These are phyloP conservation scores for Wickerhamiella kurtzmanii DNA, from an alignment of 805 yeast species.

Conservation along the genomic window DNA sequence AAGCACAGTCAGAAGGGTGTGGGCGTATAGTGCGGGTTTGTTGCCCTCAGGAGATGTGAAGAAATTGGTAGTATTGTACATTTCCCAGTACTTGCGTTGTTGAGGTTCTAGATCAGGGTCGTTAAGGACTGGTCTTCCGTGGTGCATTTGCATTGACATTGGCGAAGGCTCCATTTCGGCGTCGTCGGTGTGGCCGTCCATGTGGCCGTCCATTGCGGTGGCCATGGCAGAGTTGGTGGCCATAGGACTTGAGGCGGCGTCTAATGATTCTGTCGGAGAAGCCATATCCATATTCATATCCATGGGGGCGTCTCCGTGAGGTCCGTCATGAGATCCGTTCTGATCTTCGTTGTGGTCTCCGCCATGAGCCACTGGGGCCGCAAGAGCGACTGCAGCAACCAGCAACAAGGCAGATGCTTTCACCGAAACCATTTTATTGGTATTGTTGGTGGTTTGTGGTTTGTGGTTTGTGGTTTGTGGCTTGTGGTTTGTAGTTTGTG, in stretches of 20 bases:
- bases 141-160: conserved; percentile 16
- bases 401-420: neutral
- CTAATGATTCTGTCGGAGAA: neutral
- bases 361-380: neutral
- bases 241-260: neutral
- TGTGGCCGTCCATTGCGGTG: neutral
- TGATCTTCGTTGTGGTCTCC: neutral
- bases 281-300: no score
- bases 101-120: conserved; percentile 51
- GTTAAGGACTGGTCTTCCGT: conserved; percentile 36
- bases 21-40: conserved; percentile 41
- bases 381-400: neutral
- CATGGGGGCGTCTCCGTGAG: no score
- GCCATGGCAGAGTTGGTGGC: neutral
- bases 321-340: no score
- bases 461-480: neutral
- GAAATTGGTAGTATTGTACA: conserved; percentile 64
- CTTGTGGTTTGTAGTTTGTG: neutral
- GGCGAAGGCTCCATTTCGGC: conserved; percentile 14
- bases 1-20: conserved; percentile 33
- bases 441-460: neutral
- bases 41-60: conserved; percentile 36
- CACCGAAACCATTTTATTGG: neutral
- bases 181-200: neutral
- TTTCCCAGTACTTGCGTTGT: conserved; percentile 65